Conservation (phyloP, 2,329 filamentous ascomycete genomes). For the Alternaria triticina region DNA sequence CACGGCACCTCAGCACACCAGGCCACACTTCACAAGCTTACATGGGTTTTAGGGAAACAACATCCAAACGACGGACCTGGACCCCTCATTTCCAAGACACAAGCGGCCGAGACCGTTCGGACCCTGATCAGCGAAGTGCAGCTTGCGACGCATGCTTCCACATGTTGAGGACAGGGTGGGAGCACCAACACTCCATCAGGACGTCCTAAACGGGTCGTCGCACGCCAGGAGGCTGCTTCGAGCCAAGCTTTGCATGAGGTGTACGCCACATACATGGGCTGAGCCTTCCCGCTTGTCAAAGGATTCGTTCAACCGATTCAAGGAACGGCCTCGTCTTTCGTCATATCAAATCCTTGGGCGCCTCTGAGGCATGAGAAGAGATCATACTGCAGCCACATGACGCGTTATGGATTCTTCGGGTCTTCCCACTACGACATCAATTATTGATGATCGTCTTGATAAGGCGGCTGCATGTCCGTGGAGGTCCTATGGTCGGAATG, state of each 20-base stretch:
- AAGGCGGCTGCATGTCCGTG: not conserved
- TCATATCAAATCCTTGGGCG: constrained; percentile 2
- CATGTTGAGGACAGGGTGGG: constrained; percentile 20
- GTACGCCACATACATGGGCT: constrained; percentile 16
- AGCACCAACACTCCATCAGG: constrained; percentile 15
- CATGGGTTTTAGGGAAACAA: not conserved
- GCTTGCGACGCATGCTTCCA: constrained; percentile 12
- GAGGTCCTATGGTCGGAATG: not conserved
- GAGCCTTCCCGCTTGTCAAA: constrained; percentile 1
- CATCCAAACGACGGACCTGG: constrained; percentile 12
- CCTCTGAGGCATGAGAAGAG: not conserved
- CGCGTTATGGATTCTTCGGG: constrained; percentile 3
- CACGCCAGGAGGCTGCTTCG: constrained; percentile 3
- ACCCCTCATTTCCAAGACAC: constrained; percentile 19
- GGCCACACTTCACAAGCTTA: constrained; percentile 3
- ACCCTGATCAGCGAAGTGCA: constrained; percentile 24
- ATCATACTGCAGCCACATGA: constrained; percentile 11
- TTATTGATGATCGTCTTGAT: not conserved
- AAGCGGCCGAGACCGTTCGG: constrained; percentile 13
- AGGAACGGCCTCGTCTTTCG: not conserved
- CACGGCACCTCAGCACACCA: constrained; percentile 8
- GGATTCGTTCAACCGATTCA: constrained; percentile 6
- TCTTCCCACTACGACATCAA: not conserved
- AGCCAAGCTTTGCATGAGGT: constrained; percentile 4
- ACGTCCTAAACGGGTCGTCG: constrained; percentile 10